Percentiles rank a stretch among this genome's conserved stretches.
Conservation (phyloP, 2,329 filamentous ascomycete species). For the Calonectria crousiana region DNA sequence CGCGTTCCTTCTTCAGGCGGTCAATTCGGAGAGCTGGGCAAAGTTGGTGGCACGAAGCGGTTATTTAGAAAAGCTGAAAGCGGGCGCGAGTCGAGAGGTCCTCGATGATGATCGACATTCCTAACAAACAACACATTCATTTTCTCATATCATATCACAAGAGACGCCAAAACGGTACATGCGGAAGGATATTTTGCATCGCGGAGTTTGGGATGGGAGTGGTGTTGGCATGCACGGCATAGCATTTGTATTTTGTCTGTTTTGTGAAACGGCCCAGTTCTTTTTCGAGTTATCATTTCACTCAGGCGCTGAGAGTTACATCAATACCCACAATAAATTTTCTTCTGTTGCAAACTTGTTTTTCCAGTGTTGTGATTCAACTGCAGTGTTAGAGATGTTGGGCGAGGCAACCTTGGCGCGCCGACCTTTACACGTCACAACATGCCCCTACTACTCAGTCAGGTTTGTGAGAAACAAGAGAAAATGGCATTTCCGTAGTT, state of each 20-base stretch:
- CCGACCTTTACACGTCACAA: not conserved
- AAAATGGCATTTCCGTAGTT: constrained; percentile 34
- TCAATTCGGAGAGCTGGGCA: constrained; percentile 77
- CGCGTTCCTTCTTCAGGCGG: constrained; percentile 47
- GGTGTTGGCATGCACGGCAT: constrained; percentile 39
- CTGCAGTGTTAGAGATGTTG: not conserved
- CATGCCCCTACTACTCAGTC: not conserved
- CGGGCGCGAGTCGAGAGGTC: constrained; percentile 40
- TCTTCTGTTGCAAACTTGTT: constrained; percentile 29
- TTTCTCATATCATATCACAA: constrained; percentile 19
- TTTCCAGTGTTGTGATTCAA: not conserved
- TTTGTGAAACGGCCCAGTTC: constrained; percentile 31
- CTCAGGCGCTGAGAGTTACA: constrained; percentile 42
- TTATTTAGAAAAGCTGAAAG: constrained; percentile 68
- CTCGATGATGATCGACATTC: constrained; percentile 28
- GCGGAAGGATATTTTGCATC: constrained; percentile 38
- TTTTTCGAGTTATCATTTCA: constrained; percentile 29
- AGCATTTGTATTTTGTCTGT: constrained; percentile 34
- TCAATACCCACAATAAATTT: constrained; percentile 48
- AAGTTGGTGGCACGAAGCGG: constrained; percentile 78
- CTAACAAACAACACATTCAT: constrained; percentile 13
- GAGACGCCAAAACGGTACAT: constrained; percentile 35
- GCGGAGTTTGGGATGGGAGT: constrained; percentile 39
- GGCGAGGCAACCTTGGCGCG: too few species aligned
- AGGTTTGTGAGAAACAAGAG: constrained; percentile 28